These are phyloP conservation scores for Phialemoniopsis sp. DNA, from an alignment of 2,329 filamentous ascomycete species.

Conservation along the genomic window DNA sequence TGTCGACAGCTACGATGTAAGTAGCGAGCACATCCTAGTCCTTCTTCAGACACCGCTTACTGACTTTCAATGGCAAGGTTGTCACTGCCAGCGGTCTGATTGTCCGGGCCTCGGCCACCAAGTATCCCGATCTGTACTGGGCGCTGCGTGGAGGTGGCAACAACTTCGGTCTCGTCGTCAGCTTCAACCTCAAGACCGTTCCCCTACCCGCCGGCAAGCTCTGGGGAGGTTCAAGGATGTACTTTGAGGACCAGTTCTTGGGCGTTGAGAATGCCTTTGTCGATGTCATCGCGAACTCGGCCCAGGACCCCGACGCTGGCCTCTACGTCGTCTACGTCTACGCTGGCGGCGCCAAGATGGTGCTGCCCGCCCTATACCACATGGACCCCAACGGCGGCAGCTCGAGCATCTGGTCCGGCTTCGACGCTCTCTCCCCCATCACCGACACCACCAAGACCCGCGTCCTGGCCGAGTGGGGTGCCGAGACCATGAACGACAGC, in stretches of 20 bases:
- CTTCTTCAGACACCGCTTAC: no score
- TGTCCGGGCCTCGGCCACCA: constrained; percentile 34
- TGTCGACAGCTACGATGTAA: constrained; percentile 42
- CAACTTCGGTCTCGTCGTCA: constrained; percentile 49
- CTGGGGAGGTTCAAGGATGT: constrained; percentile 2
- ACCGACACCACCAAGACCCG: no score
- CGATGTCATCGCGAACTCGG: neutral
- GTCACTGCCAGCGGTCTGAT: constrained; percentile 47
- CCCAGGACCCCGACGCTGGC: constrained; percentile 1
- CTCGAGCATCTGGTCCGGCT: constrained; percentile 9
- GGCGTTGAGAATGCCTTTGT: constrained; percentile 11
- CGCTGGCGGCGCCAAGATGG: neutral
- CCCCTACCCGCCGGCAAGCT: constrained; percentile 1
- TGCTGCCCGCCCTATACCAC: constrained; percentile 1
- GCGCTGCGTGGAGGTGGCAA: constrained; percentile 53
- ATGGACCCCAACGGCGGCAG: constrained; percentile 12
- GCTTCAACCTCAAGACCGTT: constrained; percentile 6
- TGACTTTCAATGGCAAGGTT: constrained; percentile 34
- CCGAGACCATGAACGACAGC: no score
- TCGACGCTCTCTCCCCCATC: no score
- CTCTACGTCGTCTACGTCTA: neutral
- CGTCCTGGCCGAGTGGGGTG: no score
- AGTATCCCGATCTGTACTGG: constrained; percentile 44
- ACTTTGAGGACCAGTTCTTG: constrained; percentile 10
- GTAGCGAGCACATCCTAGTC: no score